Evolutionary conservation across 352 stramenopile genomes (phyloP).

Genomic region (Globisporangium takayamanum): DNA sequence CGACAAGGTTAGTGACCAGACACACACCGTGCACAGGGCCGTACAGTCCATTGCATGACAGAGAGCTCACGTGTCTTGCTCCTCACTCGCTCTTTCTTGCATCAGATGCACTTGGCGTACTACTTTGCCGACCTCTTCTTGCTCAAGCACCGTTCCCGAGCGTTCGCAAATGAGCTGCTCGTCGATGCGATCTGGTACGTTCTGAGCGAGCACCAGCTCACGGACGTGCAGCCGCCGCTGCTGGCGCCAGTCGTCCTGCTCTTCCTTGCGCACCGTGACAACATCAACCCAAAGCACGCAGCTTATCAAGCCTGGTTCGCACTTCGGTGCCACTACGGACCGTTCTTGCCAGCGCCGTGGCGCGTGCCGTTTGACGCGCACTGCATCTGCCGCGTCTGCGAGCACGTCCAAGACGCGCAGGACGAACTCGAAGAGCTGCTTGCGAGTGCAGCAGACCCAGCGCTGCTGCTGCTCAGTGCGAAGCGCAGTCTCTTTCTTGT

Average conservation of each 20-base stretch:
- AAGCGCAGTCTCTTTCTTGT: conserved; percentile 7
- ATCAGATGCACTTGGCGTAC: conserved; percentile 36
- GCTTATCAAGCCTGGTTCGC: conserved; percentile 56
- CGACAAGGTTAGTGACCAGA: conserved; percentile 1
- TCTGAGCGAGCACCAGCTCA: conserved; percentile 34
- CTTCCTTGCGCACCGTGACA: conserved; percentile 57
- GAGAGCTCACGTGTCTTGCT: background rate
- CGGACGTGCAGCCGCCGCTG: conserved; percentile 35
- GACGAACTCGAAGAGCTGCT: conserved; percentile 9
- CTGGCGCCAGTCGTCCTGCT: conserved; percentile 50
- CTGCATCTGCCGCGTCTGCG: conserved; percentile 56
- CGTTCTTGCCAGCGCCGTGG: conserved; percentile 38
- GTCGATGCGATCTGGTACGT: conserved; percentile 59
- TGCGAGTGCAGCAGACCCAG: background rate
- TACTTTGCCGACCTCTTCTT: conserved; percentile 60
- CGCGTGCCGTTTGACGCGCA: conserved; percentile 43
- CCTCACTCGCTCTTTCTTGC: background rate
- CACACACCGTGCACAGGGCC: too few relatives aligned
- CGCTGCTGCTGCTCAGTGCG: background rate
- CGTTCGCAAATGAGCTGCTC: conserved; percentile 41
- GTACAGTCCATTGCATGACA: background rate
- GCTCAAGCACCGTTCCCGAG: conserved; percentile 31
- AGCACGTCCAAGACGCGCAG: conserved; percentile 30
- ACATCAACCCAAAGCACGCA: conserved; percentile 49
- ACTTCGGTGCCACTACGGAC: conserved; percentile 55